Percentiles rank a stretch among this genome's conserved stretches.
phyloP scores from a whole-genome alignment of 2,329 filamentous ascomycete genomes.

The Epichloe aotearoae region DNA sequence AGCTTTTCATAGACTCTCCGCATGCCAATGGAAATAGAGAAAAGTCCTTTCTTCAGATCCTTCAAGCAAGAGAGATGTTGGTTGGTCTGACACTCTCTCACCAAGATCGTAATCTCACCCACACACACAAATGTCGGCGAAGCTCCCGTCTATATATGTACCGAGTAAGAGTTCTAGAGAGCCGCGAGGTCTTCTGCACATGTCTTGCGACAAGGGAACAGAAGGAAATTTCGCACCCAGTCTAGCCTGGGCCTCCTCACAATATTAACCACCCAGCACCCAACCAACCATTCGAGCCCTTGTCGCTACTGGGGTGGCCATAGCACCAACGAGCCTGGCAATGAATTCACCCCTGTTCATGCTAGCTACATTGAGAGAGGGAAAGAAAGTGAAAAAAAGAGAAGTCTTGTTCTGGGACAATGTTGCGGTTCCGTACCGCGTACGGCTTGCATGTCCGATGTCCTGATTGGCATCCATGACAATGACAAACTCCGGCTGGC shows the following conservation, averaged over 20 bases:
- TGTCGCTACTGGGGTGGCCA: conserved; percentile 8
- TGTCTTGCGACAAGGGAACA: conserved; percentile 2
- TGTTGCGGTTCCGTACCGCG: background rate
- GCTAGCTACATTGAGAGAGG: conserved; percentile 3
- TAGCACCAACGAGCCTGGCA: conserved; percentile 10
- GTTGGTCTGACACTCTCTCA: background rate
- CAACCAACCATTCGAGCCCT: conserved; percentile 7
- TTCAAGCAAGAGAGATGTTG: no score
- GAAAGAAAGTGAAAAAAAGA: background rate
- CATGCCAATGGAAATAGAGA: background rate
- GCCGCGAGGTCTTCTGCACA: background rate
- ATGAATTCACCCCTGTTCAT: conserved; percentile 9
- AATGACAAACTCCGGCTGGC: conserved; percentile 1
- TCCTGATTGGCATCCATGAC: conserved; percentile 3
- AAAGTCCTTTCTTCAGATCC: no score
- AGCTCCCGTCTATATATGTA: background rate
- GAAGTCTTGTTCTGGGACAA: conserved; percentile 1
- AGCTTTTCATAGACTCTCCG: background rate
- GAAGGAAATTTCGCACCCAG: conserved; percentile 5
- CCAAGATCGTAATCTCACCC: background rate
- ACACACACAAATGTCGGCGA: background rate
- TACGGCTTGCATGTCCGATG: background rate
- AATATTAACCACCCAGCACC: conserved; percentile 6
- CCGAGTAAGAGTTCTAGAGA: background rate
- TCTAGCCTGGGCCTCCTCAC: conserved; percentile 7